Percentiles rank a stretch among this genome's conserved stretches.
Evolutionary conservation across 2,329 filamentous ascomycete species (phyloP).

Genomic region (Aspergillus felis): DNA sequence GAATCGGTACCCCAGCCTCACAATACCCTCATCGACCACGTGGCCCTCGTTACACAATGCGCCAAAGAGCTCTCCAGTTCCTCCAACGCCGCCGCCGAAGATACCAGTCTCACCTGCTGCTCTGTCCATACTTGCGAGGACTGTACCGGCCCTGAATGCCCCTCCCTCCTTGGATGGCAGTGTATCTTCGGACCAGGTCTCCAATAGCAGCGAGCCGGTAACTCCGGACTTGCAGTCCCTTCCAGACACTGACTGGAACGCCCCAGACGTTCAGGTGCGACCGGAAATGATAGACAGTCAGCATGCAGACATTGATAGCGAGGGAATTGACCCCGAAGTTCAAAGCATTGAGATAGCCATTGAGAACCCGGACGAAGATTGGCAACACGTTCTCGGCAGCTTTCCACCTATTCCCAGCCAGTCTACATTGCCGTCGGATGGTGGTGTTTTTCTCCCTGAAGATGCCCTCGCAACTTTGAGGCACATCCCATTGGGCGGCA

Average conservation of each 20-base stretch:
- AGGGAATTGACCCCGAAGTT: conserved; percentile 23
- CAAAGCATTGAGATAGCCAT: conserved; percentile 35
- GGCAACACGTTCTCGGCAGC: conserved; percentile 49
- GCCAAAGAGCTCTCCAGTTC: conserved; percentile 45
- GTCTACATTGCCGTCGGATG: conserved; percentile 28
- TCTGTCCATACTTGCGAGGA: conserved; percentile 66
- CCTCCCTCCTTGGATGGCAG: conserved; percentile 89
- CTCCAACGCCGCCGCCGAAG: conserved; percentile 48
- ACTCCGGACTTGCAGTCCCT: conserved; percentile 68
- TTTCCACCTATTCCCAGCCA: conserved; percentile 37
- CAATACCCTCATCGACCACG: conserved; percentile 55
- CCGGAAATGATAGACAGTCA: conserved; percentile 30
- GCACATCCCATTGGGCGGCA: conserved; percentile 58
- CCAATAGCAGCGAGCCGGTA: conserved; percentile 74
- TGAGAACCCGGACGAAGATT: conserved; percentile 49
- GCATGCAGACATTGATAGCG: conserved; percentile 20
- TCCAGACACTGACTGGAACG: conserved; percentile 60
- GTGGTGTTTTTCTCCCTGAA: conserved; percentile 69
- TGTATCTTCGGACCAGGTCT: conserved; percentile 81
- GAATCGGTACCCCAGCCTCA: conserved; percentile 54
- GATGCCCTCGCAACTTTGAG: conserved; percentile 77
- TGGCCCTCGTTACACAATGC: conserved; percentile 56
- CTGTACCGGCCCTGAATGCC: conserved; percentile 70
- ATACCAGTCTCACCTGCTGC: conserved; percentile 73
- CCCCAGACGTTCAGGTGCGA: conserved; percentile 31